Conservation (phyloP, 2,329 filamentous ascomycete species). For the Diaporthe nobilis region DNA sequence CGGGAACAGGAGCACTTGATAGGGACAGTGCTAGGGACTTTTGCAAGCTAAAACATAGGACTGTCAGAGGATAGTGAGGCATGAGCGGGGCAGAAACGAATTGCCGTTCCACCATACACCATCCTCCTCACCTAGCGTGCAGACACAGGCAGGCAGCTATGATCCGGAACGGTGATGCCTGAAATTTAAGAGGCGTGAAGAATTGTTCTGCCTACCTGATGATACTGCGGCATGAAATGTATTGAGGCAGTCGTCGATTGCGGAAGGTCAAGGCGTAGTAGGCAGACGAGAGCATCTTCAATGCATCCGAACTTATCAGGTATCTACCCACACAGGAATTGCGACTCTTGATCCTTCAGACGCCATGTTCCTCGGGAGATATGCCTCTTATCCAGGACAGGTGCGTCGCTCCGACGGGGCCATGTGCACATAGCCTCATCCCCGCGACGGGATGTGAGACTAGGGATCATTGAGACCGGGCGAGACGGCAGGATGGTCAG, state of each 20-base stretch:
- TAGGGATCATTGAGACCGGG: not conserved
- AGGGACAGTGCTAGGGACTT: constrained; percentile 12
- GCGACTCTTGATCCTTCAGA: not conserved
- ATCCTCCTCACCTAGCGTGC: not conserved
- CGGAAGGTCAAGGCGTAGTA: not conserved
- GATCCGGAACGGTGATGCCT: constrained; percentile 2
- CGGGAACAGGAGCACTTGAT: constrained; percentile 18
- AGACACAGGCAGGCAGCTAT: constrained; percentile 6
- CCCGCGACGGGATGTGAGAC: not conserved
- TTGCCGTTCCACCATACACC: constrained; percentile 15
- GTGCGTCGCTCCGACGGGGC: no score
- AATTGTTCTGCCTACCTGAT: not conserved
- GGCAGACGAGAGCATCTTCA: not conserved
- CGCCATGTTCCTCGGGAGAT: not conserved
- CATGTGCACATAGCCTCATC: not conserved
- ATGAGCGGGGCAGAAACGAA: constrained; percentile 8
- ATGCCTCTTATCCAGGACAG: not conserved
- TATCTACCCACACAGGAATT: no score
- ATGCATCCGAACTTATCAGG: not conserved
- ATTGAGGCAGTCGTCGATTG: not conserved
- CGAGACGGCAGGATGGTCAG: constrained; percentile 14
- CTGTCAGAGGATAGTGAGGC: not conserved
- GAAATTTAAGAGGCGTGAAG: not conserved
- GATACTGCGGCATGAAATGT: not conserved
- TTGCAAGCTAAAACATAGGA: constrained; percentile 26